Percentiles rank a stretch among this genome's conserved stretches.
Conservation (phyloP, 2,329 filamentous ascomycete genomes). For the Cercospora brassicicola region DNA sequence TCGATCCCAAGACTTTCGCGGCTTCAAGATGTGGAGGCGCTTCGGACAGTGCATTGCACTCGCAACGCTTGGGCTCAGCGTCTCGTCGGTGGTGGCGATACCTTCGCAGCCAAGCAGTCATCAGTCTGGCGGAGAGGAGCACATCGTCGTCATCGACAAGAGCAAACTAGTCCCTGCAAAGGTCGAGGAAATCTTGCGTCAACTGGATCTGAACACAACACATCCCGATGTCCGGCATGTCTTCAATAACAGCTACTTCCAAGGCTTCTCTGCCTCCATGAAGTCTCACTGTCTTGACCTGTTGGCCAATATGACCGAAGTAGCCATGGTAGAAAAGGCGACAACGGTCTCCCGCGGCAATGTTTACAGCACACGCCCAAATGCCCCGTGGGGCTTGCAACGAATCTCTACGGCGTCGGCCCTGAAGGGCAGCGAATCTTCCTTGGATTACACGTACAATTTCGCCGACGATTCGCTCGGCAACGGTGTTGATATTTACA, state of each 20-base stretch:
- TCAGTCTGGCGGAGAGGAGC: constrained; percentile 34
- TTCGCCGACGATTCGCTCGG: constrained; percentile 42
- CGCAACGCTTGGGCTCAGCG: background rate
- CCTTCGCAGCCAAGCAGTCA: constrained; percentile 16
- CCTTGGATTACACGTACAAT: constrained; percentile 47
- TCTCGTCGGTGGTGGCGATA: background rate
- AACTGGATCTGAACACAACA: constrained; percentile 40
- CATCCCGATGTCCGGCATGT: constrained; percentile 43
- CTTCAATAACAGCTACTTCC: constrained; percentile 46
- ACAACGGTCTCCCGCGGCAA: constrained; percentile 30
- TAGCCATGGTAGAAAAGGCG: constrained; percentile 46
- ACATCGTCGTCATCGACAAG: constrained; percentile 44
- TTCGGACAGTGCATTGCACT: background rate
- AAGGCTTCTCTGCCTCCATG: constrained; percentile 45
- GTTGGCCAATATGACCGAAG: constrained; percentile 43
- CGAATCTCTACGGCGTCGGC: constrained; percentile 43
- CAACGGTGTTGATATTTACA: constrained; percentile 50
- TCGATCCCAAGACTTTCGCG: background rate
- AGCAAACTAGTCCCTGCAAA: constrained; percentile 36
- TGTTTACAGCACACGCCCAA: constrained; percentile 32
- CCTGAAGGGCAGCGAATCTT: constrained; percentile 32
- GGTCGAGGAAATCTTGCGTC: constrained; percentile 40
- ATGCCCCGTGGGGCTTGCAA: constrained; percentile 51
- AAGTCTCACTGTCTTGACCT: constrained; percentile 43
- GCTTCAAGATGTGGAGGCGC: background rate